These are phyloP conservation scores for Penicillium psychrofluorescens DNA, from an alignment of 495 filamentous ascomycete species.

Conservation along the genomic window DNA sequence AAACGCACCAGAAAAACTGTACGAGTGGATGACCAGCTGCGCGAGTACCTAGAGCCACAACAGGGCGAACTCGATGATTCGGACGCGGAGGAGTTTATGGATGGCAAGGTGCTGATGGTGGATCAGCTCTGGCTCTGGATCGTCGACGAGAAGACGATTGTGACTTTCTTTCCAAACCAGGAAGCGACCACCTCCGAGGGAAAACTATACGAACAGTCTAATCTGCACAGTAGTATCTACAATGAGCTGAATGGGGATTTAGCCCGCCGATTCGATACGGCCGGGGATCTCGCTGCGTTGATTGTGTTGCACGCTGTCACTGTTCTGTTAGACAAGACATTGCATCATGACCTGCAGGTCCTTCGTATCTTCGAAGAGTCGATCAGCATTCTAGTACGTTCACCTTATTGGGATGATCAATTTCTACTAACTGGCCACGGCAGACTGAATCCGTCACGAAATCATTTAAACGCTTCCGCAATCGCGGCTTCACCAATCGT, in stretches of 20 bases:
- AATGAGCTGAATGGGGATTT: constrained; percentile 64
- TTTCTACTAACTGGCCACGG: no score
- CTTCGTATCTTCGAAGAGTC: constrained; percentile 63
- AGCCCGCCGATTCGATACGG: constrained; percentile 55
- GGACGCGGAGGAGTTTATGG: constrained; percentile 29
- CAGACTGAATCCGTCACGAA: constrained; percentile 57
- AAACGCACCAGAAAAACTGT: constrained; percentile 51
- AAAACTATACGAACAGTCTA: constrained; percentile 52
- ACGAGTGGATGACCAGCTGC: constrained; percentile 20
- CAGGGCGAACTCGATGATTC: constrained; percentile 8
- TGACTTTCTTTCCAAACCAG: constrained; percentile 51
- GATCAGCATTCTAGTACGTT: constrained; percentile 50
- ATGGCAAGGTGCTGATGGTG: constrained; percentile 61
- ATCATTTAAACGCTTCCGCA: constrained; percentile 58
- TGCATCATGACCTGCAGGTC: constrained; percentile 54
- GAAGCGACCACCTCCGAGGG: constrained; percentile 41
- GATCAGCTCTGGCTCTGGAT: constrained; percentile 67
- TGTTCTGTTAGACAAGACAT: constrained; percentile 51
- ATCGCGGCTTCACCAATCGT: constrained; percentile 34
- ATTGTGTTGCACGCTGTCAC: constrained; percentile 56
- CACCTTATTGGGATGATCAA: no score
- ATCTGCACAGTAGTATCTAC: constrained; percentile 57
- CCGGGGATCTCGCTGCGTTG: constrained; percentile 55
- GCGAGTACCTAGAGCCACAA: constrained; percentile 10
- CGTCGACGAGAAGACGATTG: constrained; percentile 50